Evolutionary conservation across 2,329 filamentous ascomycete species (phyloP), one percentile per base, ranked within the genome.

Genomic region (Amesomyces nigricolor): DNA sequence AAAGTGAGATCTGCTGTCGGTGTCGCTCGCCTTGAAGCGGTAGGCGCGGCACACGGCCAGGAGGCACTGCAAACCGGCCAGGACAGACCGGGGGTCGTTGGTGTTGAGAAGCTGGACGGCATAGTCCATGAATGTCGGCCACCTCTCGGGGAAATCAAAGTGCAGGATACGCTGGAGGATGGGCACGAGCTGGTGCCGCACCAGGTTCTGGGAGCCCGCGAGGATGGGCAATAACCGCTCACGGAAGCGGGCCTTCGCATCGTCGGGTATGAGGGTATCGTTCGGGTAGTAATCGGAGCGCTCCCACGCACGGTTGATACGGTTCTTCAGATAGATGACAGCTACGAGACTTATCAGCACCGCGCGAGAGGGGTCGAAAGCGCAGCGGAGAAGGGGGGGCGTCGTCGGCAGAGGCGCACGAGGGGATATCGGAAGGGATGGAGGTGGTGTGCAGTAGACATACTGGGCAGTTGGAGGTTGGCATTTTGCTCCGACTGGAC

Each of bases 301-400:
- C 54, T 86, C 81, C 94, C 94, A 99, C 66, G 89, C 91, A 69
- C 91, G 88, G 71, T 88, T 92, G 71, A 97, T 88, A 70, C 91
- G 88, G 75, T 99, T 97, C 78, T 99, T 99, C 71, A 97, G 84
- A 75, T 97, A 99, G 65, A 99, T 89, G 68, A 92, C 91, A 68
- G 91, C 92, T 96, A 72, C 19, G 32, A 47, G 47, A 13, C 51
- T 47, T 53, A 56, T 63, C 51, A 62, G 50, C 54, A 54, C 56
- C 64, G 40, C 44, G 44, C 30, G 49, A 51, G 43, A 22, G 26
- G 26, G 5, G n/a, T 22, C n/a, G 19, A 37, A 42, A 19, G 42
- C 22, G n/a, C 17, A 55, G 39, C 22, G 22, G 51, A 26, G 19
- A 39, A 40, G 47, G 7, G 10, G 26, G 7, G 49, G 54, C 43